A percentile compares a stretch with the other conserved stretches of the same genome.
Conservation (phyloP, 2,329 filamentous ascomycete genomes). For the Plenodomus tracheiphilus region DNA sequence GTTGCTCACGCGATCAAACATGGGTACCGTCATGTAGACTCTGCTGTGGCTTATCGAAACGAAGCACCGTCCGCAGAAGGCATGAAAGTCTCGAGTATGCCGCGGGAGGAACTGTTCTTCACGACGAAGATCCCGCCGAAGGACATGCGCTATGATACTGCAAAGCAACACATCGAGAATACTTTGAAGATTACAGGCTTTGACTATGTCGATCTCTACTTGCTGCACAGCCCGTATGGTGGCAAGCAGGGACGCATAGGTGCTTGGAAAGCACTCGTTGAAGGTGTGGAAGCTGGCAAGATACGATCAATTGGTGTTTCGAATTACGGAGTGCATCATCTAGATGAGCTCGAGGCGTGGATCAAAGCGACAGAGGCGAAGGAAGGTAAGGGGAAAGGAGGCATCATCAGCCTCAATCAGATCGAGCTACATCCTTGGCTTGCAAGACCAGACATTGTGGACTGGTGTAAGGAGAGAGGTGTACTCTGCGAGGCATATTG, state of each 20-base stretch:
- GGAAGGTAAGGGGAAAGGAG: constrained; percentile 65
- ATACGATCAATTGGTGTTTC: constrained; percentile 58
- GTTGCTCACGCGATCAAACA: constrained; percentile 60
- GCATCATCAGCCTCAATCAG: constrained; percentile 80
- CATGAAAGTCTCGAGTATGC: constrained; percentile 59
- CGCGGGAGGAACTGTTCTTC: constrained; percentile 65
- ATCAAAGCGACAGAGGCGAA: constrained; percentile 66
- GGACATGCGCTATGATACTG: constrained; percentile 62
- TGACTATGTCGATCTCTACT: constrained; percentile 69
- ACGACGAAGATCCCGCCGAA: constrained; percentile 71
- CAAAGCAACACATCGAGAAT: constrained; percentile 61
- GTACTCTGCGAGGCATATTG: constrained; percentile 55
- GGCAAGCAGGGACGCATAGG: constrained; percentile 54
- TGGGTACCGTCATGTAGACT: constrained; percentile 68
- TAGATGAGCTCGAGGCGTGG: constrained; percentile 58
- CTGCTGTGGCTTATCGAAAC: constrained; percentile 68
- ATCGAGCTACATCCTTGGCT: constrained; percentile 88
- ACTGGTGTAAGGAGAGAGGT: constrained; percentile 68
- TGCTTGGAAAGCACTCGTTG: constrained; percentile 58
- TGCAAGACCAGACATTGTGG: constrained; percentile 73
- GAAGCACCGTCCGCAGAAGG: constrained; percentile 69
- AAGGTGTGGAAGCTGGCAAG: constrained; percentile 56
- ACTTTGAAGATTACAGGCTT: constrained; percentile 59
- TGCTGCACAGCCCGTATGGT: constrained; percentile 59
- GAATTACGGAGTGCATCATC: constrained; percentile 60